Conservation (phyloP, 129 eudicot species). For the Centrapalus pauciflorus region DNA sequence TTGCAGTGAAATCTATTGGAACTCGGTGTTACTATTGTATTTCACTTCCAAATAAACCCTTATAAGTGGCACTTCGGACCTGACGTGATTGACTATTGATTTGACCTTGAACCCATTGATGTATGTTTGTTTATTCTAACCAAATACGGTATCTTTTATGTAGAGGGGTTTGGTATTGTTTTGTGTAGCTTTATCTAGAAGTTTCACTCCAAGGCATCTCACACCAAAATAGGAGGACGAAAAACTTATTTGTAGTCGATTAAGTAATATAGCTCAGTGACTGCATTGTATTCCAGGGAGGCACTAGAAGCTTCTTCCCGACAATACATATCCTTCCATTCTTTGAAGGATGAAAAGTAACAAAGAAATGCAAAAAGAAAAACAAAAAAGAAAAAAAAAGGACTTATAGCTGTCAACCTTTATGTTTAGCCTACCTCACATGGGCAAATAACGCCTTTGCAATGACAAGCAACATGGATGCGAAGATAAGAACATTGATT, state of each 20-base stretch:
- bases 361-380: not conserved
- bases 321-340: not conserved
- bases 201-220: not conserved
- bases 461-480: conserved; percentile 89
- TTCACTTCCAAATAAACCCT: not conserved
- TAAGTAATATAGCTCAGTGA: not conserved
- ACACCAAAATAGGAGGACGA: not conserved
- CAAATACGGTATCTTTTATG: not conserved
- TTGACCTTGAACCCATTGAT: not conserved
- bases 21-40: not conserved
- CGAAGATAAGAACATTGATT: conserved; percentile 74
- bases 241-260: not conserved
- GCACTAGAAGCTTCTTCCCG: not conserved
- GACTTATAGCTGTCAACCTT: not conserved
- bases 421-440: conserved; percentile 50
- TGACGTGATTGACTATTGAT: not conserved
- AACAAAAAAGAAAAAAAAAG: too few relatives aligned
- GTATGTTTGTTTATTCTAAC: not conserved
- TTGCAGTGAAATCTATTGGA: not conserved
- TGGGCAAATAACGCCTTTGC: conserved; percentile 91
- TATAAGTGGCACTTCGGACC: not conserved
- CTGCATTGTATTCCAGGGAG: not conserved
- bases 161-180: not conserved
- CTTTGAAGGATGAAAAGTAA: not conserved
- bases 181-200: not conserved